These are phyloP conservation scores for Exutisphaerella laricina DNA, from an alignment of 2,329 filamentous ascomycete species.

Conservation along the genomic window DNA sequence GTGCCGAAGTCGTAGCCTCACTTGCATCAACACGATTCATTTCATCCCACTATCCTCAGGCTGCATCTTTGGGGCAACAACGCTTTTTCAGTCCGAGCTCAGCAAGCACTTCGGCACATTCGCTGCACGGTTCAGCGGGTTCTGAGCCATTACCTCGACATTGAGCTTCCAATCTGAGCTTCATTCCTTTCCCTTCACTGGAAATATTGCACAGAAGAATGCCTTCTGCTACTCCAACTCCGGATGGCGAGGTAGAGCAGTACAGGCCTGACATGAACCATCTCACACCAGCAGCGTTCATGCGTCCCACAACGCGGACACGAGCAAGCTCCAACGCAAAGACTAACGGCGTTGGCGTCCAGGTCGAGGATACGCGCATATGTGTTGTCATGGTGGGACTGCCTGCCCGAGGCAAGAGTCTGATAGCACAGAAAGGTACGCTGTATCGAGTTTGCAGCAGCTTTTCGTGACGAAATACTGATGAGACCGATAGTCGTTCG, in stretches of 20 bases:
- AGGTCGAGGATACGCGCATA: conserved; percentile 94
- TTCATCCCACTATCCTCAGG: too few relatives aligned
- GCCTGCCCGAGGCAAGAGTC: conserved; percentile 90
- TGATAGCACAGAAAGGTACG: conserved; percentile 78
- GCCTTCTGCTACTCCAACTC: conserved; percentile 12
- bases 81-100: neutral
- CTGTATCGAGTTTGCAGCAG: neutral
- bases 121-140: neutral
- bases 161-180: neutral
- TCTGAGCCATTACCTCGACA: neutral
- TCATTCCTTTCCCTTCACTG: neutral
- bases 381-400: conserved; percentile 99
- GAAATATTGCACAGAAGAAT: neutral
- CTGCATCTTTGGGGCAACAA: neutral
- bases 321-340: conserved; percentile 29
- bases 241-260: conserved; percentile 28
- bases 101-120: neutral
- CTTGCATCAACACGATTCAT: too few relatives aligned
- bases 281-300: conserved; percentile 37
- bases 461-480: conserved; percentile 3
- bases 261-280: conserved; percentile 26
- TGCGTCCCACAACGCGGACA: conserved; percentile 37
- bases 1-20: too few relatives aligned
- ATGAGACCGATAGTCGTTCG: conserved; percentile 60
- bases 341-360: conserved; percentile 62